Conservation (phyloP, 2,329 filamentous ascomycete species). For the Aspergillus fischeri region DNA sequence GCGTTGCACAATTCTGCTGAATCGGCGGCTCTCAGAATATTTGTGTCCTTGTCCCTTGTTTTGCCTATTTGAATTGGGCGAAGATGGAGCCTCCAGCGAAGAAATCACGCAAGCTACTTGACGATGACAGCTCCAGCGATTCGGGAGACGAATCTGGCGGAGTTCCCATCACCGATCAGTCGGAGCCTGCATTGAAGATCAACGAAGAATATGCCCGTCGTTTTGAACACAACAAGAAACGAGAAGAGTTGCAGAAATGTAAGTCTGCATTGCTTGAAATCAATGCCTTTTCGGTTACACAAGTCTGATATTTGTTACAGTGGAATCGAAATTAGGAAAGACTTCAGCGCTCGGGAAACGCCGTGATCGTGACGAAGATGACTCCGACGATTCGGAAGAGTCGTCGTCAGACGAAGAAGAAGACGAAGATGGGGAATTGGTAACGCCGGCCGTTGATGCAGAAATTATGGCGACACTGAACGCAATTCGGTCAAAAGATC, state of each 20-base stretch:
- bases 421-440: slow-evolving; percentile 84
- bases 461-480: slow-evolving; percentile 83
- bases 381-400: slow-evolving; percentile 56
- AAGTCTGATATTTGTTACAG: slow-evolving; percentile 40
- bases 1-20: background rate
- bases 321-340: slow-evolving; percentile 82
- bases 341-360: slow-evolving; percentile 34
- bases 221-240: slow-evolving; percentile 97
- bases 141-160: slow-evolving; percentile 39
- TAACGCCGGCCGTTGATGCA: slow-evolving; percentile 77
- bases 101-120: slow-evolving; percentile 37
- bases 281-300: background rate
- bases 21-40: slow-evolving; percentile 1
- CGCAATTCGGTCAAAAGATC: slow-evolving; percentile 87
- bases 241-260: slow-evolving; percentile 69
- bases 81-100: slow-evolving; percentile 42
- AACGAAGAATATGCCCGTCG: slow-evolving; percentile 85
- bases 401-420: slow-evolving; percentile 74
- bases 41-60: background rate
- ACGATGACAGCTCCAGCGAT: slow-evolving; percentile 39
- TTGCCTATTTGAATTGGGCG: background rate
- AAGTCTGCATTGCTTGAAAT: slow-evolving; percentile 13
- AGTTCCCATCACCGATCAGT: slow-evolving; percentile 30
- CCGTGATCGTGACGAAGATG: slow-evolving; percentile 38
- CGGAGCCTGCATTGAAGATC: slow-evolving; percentile 61